Conservation (phyloP, 805 yeast species). For the Candida sakaeoensis region DNA sequence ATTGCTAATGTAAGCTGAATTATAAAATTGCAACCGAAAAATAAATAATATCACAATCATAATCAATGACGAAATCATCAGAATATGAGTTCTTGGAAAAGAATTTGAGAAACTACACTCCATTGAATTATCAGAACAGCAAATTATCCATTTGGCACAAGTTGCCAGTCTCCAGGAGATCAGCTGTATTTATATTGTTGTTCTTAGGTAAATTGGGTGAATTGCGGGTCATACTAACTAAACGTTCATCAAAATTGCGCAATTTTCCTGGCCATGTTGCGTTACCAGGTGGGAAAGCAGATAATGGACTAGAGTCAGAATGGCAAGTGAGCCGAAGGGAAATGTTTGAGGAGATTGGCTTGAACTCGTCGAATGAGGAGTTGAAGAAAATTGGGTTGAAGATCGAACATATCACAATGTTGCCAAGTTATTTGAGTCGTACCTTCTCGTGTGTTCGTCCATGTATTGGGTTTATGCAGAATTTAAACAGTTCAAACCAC, state of each 20-base stretch:
- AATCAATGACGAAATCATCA: conserved; percentile 6
- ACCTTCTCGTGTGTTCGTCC: conserved; percentile 84
- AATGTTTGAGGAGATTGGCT: conserved; percentile 83
- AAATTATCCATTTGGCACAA: conserved; percentile 53
- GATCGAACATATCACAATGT: conserved; percentile 54
- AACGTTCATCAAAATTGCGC: conserved; percentile 63
- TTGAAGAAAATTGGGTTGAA: conserved; percentile 49
- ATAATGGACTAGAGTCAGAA: conserved; percentile 58
- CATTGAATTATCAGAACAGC: conserved; percentile 29
- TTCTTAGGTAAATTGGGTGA: conserved; percentile 74
- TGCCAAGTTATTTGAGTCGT: conserved; percentile 81
- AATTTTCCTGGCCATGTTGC: conserved; percentile 89
- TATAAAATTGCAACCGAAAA: background rate
- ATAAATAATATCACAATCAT: conserved; percentile 2
- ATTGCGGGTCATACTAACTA: conserved; percentile 72
- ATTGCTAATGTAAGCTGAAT: background rate
- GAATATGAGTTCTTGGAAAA: conserved; percentile 16
- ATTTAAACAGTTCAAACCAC: conserved; percentile 18
- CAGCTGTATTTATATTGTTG: conserved; percentile 74
- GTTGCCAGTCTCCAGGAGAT: conserved; percentile 64
- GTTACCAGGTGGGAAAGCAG: conserved; percentile 93
- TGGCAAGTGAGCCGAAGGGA: conserved; percentile 79
- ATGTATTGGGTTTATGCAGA: conserved; percentile 60
- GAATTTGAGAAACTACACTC: conserved; percentile 16
- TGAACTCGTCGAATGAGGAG: conserved; percentile 45